Evolutionary conservation across 805 yeast genomes (phyloP).

Genomic region (Saccharomycopsis oosterbeekiorum): DNA sequence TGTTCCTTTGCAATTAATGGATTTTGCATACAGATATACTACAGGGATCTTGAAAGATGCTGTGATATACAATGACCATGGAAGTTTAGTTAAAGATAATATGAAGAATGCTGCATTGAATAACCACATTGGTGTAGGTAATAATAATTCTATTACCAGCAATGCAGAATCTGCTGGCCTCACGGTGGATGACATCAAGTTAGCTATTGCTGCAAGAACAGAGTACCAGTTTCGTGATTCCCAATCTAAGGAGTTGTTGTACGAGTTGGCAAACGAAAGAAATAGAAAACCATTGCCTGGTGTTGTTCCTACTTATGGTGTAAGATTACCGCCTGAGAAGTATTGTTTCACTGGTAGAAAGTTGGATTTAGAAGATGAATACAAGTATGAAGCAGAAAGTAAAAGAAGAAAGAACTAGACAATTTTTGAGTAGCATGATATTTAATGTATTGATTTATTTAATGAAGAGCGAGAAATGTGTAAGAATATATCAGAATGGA

Average conservation of each 20-base stretch:
- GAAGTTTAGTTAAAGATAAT: slow-evolving; percentile 28
- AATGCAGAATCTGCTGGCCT: not conserved
- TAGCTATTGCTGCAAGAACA: slow-evolving; percentile 91
- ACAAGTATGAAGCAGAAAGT: slow-evolving; percentile 17
- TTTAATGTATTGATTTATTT: no score
- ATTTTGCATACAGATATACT: slow-evolving; percentile 88
- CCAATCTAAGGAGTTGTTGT: slow-evolving; percentile 83
- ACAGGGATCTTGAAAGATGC: slow-evolving; percentile 84
- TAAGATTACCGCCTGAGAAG: slow-evolving; percentile 94
- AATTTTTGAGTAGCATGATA: not conserved
- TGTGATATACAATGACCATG: slow-evolving; percentile 76
- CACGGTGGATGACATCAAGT: slow-evolving; percentile 72
- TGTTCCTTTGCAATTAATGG: slow-evolving; percentile 93
- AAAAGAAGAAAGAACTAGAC: not conserved
- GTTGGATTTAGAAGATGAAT: slow-evolving; percentile 55
- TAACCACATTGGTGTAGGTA: slow-evolving; percentile 24
- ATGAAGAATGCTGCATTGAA: slow-evolving; percentile 29
- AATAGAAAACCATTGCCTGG: slow-evolving; percentile 87
- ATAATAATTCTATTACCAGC: slow-evolving; percentile 42
- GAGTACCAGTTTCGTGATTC: slow-evolving; percentile 86
- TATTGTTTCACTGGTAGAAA: slow-evolving; percentile 82
- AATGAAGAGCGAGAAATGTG: no score
- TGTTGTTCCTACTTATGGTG: slow-evolving; percentile 83
- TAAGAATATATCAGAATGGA: no score
- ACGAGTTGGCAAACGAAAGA: slow-evolving; percentile 87